Percentiles rank a stretch among this genome's conserved stretches.
These are phyloP conservation scores for Vararia minispora DNA, from an alignment of 768 basidiomycete genomes.

Conservation along the genomic window DNA sequence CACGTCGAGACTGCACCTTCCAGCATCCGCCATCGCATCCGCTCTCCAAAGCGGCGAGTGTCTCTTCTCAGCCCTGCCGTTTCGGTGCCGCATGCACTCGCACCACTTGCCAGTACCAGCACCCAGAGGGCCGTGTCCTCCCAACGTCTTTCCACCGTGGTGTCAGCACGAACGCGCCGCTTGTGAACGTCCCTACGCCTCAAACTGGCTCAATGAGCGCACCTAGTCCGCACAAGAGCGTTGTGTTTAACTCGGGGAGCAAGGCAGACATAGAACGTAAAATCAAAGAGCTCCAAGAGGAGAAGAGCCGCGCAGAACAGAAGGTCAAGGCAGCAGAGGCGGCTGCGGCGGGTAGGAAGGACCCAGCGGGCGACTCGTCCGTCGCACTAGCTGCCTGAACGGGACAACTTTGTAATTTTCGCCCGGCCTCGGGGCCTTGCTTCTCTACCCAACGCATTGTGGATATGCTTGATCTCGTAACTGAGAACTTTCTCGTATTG, in stretches of 20 bases:
- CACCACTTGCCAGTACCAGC: constrained; percentile 59
- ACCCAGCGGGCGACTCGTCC: constrained; percentile 37
- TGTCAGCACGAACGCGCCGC: constrained; percentile 43
- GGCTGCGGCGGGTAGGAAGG: constrained; percentile 50
- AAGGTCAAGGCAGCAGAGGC: constrained; percentile 56
- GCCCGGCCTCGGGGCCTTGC: too few relatives aligned
- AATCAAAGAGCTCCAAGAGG: constrained; percentile 58
- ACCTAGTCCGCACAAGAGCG: constrained; percentile 54
- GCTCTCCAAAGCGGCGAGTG: constrained; percentile 7
- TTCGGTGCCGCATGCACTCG: constrained; percentile 83
- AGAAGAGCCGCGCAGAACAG: constrained; percentile 49
- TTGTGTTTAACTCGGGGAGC: constrained; percentile 73
- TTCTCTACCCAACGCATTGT: too few relatives aligned
- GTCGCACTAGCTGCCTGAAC: constrained; percentile 28
- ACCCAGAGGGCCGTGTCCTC: constrained; percentile 78
- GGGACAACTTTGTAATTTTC: too few relatives aligned
- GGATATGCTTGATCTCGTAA: too few relatives aligned
- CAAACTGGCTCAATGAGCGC: constrained; percentile 57
- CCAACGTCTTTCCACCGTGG: constrained; percentile 77
- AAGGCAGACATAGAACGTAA: constrained; percentile 32
- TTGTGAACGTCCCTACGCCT: constrained; percentile 51
- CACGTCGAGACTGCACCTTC: constrained; percentile 70
- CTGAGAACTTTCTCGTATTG: constrained; percentile 1
- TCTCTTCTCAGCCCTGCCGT: constrained; percentile 49
- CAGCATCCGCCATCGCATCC: constrained; percentile 27